Evolutionary conservation across 1,139 yeast species (phyloP).

Genomic region (Saccharomyces hybrid): DNA sequence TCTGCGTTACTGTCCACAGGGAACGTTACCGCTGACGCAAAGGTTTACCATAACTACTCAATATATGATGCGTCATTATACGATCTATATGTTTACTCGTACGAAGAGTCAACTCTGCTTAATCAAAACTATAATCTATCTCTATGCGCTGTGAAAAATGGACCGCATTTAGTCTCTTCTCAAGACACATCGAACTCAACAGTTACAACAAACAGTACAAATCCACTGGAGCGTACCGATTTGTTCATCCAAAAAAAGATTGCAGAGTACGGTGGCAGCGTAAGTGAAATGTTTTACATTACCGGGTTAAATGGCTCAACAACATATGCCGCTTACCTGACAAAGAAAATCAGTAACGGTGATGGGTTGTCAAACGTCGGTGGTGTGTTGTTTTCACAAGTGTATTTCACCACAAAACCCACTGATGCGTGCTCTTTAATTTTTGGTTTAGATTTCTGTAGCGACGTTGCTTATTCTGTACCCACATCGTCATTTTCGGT

Average conservation of each 20-base stretch:
- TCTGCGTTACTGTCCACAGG: conserved; percentile 65
- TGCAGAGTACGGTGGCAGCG: conserved; percentile 43
- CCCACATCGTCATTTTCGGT: conserved; percentile 45
- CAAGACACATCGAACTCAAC: conserved; percentile 17
- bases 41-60: conserved; percentile 25
- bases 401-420: conserved; percentile 54
- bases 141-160: conserved; percentile 61
- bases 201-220: conserved; percentile 4
- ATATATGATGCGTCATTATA: conserved; percentile 33
- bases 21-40: conserved; percentile 37
- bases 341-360: conserved; percentile 34
- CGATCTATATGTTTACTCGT: conserved; percentile 42
- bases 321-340: conserved; percentile 57
- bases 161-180: conserved; percentile 34
- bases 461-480: conserved; percentile 77
- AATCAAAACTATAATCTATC: conserved; percentile 43
- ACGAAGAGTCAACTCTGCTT: conserved; percentile 37
- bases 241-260: conserved; percentile 34
- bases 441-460: conserved; percentile 69
- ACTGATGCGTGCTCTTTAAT: conserved; percentile 61
- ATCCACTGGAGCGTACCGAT: conserved; percentile 10
- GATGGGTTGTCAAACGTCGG: conserved; percentile 40
- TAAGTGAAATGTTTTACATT: conserved; percentile 55
- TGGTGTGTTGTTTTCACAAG: conserved; percentile 57
- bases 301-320: conserved; percentile 56